These are phyloP conservation scores for Cystoisospora suis DNA, from an alignment of 169 alveolate species.

Conservation along the genomic window DNA sequence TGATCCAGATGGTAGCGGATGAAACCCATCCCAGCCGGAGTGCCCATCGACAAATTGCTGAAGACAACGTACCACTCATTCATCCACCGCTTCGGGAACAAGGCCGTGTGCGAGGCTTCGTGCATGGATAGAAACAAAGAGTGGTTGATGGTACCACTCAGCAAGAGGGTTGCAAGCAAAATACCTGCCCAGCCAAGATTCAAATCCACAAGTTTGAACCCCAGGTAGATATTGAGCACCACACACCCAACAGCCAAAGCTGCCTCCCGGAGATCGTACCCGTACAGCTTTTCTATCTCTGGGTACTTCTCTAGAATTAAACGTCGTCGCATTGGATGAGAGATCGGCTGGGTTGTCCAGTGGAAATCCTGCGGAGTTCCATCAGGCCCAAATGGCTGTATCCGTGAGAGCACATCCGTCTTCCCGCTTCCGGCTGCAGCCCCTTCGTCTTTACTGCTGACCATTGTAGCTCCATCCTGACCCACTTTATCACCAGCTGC, in stretches of 20 bases:
- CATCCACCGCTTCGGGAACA: conserved; percentile 60
- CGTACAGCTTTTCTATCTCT: conserved; percentile 63
- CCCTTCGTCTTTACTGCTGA: too few species aligned
- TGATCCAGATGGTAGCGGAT: conserved; percentile 82
- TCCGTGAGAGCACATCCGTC: too few species aligned
- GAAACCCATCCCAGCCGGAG: conserved; percentile 81
- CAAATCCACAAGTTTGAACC: conserved; percentile 35
- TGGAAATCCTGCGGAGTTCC: conserved; percentile 27
- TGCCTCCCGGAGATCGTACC: conserved; percentile 61
- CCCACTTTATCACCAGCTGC: too few species aligned
- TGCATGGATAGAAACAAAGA: conserved; percentile 75
- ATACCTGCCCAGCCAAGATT: conserved; percentile 43
- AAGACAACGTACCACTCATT: conserved; percentile 68
- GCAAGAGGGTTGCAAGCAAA: conserved; percentile 51
- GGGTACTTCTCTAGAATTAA: conserved; percentile 67
- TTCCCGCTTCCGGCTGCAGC: too few species aligned
- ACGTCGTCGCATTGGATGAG: conserved; percentile 68
- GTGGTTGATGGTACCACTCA: conserved; percentile 77
- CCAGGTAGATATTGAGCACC: conserved; percentile 18
- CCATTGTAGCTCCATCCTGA: too few species aligned
- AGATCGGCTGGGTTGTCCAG: conserved; percentile 54
- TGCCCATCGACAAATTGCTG: conserved; percentile 75
- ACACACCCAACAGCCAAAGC: conserved; percentile 34
- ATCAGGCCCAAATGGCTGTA: background rate
- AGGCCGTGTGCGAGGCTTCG: conserved; percentile 75